These are phyloP conservation scores for Fonsecaea pugnacius DNA, from an alignment of 2,329 filamentous ascomycete species.

Conservation along the genomic window DNA sequence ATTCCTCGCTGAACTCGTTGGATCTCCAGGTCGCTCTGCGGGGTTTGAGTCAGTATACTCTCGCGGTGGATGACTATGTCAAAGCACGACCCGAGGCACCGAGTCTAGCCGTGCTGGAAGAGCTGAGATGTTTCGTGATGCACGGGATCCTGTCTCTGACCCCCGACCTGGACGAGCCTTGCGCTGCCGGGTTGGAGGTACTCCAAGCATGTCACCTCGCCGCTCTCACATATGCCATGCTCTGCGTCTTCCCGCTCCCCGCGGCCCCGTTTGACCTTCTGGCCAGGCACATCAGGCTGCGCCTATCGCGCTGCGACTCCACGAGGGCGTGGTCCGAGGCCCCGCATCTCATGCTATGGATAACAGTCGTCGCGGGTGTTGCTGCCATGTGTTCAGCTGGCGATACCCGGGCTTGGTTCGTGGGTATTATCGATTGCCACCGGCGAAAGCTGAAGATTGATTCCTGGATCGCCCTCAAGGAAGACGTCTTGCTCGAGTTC, in stretches of 20 bases:
- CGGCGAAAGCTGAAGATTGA: constrained; percentile 11
- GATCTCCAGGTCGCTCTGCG: constrained; percentile 13
- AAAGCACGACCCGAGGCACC: constrained; percentile 4
- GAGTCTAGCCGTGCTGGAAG: constrained; percentile 10
- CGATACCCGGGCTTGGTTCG: neutral
- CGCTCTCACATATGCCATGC: constrained; percentile 16
- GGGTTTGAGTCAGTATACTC: constrained; percentile 15
- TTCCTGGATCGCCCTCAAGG: constrained; percentile 17
- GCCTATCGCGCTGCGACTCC: neutral
- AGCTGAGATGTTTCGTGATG: constrained; percentile 4
- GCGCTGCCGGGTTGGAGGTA: neutral
- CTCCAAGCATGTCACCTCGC: constrained; percentile 9
- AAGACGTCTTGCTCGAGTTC: constrained; percentile 24
- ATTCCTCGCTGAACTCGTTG: neutral
- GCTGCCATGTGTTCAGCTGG: neutral
- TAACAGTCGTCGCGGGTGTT: constrained; percentile 11
- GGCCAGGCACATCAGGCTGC: neutral
- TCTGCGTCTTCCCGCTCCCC: constrained; percentile 18
- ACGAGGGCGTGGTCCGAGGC: constrained; percentile 8
- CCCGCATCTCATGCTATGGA: constrained; percentile 19
- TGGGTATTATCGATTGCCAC: neutral
- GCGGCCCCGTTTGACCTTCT: constrained; percentile 17
- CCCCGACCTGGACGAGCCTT: neutral
- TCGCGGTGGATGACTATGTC: constrained; percentile 22
- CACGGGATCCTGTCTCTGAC: constrained; percentile 13